These are phyloP conservation scores for Candida schatavii DNA, from an alignment of 805 yeast genomes.

Conservation along the genomic window DNA sequence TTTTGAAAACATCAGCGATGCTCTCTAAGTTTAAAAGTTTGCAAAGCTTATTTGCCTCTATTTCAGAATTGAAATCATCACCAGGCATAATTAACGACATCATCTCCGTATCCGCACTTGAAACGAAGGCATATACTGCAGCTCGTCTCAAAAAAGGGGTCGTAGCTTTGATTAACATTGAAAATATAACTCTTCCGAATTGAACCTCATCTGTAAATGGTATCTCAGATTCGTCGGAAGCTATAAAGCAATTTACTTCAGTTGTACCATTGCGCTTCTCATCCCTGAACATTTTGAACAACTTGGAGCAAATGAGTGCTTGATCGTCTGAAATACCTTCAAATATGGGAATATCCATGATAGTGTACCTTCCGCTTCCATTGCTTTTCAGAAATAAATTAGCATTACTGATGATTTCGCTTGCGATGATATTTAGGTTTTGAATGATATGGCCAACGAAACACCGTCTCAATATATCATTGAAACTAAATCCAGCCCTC, in stretches of 20 bases:
- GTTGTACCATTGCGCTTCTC: background rate
- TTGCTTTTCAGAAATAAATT: constrained; percentile 17
- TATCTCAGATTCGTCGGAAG: constrained; percentile 6
- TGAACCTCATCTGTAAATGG: constrained; percentile 14
- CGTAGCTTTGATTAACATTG: constrained; percentile 53
- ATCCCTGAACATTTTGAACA: constrained; percentile 12
- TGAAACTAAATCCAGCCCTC: constrained; percentile 42
- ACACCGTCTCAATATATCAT: constrained; percentile 48
- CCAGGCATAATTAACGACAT: constrained; percentile 15
- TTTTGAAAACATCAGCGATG: constrained; percentile 21
- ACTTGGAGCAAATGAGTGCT: constrained; percentile 17
- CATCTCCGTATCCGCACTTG: constrained; percentile 46
- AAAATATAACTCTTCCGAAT: constrained; percentile 43
- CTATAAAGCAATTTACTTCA: background rate
- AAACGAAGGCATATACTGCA: constrained; percentile 53
- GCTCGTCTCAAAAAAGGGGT: constrained; percentile 67
- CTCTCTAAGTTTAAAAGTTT: constrained; percentile 46
- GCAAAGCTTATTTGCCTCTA: constrained; percentile 58
- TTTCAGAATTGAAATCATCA: constrained; percentile 16
- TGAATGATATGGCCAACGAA: constrained; percentile 55
- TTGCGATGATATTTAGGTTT: constrained; percentile 22
- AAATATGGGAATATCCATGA: constrained; percentile 38
- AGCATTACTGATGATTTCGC: constrained; percentile 25
- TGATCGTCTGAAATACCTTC: constrained; percentile 18
- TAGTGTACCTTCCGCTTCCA: constrained; percentile 17